Base-by-base conservation (phyloP, 768 basidiomycete genomes). In the Mrakia hoshinonis region DNA sequence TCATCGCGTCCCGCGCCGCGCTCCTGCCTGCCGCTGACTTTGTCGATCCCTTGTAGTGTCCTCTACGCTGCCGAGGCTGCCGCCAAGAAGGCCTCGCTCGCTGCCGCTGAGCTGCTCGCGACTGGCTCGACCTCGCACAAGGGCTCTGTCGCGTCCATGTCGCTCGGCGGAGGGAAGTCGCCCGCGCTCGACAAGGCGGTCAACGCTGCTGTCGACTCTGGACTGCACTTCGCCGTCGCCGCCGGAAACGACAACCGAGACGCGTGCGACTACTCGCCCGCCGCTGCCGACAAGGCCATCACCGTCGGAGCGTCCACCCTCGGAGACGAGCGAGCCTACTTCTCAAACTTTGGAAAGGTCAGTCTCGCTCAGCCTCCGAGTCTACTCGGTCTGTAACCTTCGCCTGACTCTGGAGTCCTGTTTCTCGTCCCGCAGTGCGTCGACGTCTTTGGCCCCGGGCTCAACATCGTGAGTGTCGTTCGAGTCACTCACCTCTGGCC, bases 91-190 rank as follows among this genome's bases (percentile, higher is more conserved):
- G 85, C 84, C 0, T 77, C 76, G n/a, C 83, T 83, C 20, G 89
- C 91, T 22, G 82, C 81, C 10, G 84, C 84, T 13, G 91, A 94
- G 78, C 78, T 84, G 73, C 84, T 82, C 66, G 83, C 84, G 38
- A 92, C 90, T 24, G 89, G 91, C 67, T 87, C 85, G 82, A 89
- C 88, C 68, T 81, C 81, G 54, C 90, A 95, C 85, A 94, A 92
- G 83, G 96, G 96, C 29, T 74, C 74, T 22, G 92, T 94, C 67
- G 91, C 89, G 63, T 95, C 95, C 84, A 96, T 99, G 96, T 90
- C 88, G 79, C 88, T 99, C 66, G 96, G 96, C 74, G 96, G 96
- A 76, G 91, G 92, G 72, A 95, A 94, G 82, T 91, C 90, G 6
- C 84, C 82, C 26, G 85, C 90, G 43, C 84, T 98, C 65, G 92